Evolutionary conservation across 2,329 filamentous ascomycete species (phyloP).

Genomic region (Peltaster fructicola): DNA sequence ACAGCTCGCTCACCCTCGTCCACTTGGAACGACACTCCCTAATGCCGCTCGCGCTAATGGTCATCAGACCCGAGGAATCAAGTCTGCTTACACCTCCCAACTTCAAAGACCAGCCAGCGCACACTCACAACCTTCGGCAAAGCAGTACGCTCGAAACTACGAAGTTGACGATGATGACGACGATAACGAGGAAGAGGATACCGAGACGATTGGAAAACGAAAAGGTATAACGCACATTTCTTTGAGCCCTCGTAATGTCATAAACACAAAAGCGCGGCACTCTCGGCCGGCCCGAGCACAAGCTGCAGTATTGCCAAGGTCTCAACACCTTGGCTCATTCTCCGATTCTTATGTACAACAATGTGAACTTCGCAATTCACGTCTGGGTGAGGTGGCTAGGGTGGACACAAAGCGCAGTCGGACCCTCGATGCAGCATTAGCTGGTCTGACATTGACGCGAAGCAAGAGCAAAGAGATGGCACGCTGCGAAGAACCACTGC

Average conservation of each 20-base stretch:
- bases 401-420: constrained; percentile 3
- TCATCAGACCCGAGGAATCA: constrained; percentile 28
- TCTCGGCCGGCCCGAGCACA: constrained; percentile 16
- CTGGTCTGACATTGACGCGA: constrained; percentile 12
- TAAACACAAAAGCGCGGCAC: constrained; percentile 13
- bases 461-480: constrained; percentile 3
- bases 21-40: constrained; percentile 20
- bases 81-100: constrained; percentile 8
- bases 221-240: constrained; percentile 29
- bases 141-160: constrained; percentile 3
- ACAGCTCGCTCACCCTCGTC: constrained; percentile 9
- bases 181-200: constrained; percentile 22
- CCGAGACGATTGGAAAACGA: constrained; percentile 18
- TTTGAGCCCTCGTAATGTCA: constrained; percentile 14
- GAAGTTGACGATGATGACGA: too few species aligned
- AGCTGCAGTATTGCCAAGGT: constrained; percentile 12
- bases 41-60: constrained; percentile 24
- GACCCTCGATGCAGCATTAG: constrained; percentile 14
- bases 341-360: constrained; percentile 4
- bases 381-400: not conserved
- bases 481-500: constrained; percentile 6
- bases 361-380: constrained; percentile 1
- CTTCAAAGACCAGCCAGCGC: constrained; percentile 3
- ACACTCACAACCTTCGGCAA: constrained; percentile 1
- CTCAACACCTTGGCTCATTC: constrained; percentile 14